Base-by-base conservation (phyloP, 1,139 yeast species). In the Debaryomyces sp. region DNA sequence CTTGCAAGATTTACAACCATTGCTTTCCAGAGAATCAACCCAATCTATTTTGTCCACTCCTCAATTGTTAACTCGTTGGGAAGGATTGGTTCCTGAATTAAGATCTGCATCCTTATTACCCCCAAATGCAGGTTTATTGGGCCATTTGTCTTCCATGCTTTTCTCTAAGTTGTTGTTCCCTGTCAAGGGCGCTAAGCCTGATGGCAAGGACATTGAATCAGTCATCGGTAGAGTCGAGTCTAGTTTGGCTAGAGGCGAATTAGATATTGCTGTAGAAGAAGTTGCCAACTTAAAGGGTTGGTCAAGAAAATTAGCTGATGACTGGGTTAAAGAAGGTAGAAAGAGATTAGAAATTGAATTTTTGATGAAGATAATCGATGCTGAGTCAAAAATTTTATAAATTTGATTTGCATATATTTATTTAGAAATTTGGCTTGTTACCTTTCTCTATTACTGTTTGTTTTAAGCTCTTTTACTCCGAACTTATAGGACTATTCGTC, bases 41-140 rank as follows among this genome's bases (percentile, higher is more conserved):
- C 77, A 78, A 50, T 87, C 91, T 9, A 78, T 87, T 41, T 74
- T 85, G 54, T 76, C 84, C 12, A 77, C 71, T 50, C 63, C 91
- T n/a, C 94, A 94, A 62, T 78, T 91, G 58, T 72, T 81, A 56
- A 67, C 82, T 44, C 81, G 91, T 66, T 87, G 94, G 87, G 83
- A 84, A 56, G 73, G 85, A 50, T 77, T 94, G 52, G 85, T 82
- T 18, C 96, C 96, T 17, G 96, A 92, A 69, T 82, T 94, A 63
- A 85, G 96, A 68, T 84, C 91, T 26, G 94, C 96, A 8, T 85
- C 97, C 10, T 72, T 91, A 58, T 80, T 89, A 54, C 98, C 98
- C 45, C 96, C 96, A 59, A 89, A 92, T 65, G 96, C 99, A 29
- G 99, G 99, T 61, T 81, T 94, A 50, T 81, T 94, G 59, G 98